Evolutionary conservation across 2,329 filamentous ascomycete genomes (phyloP), one percentile per base, ranked within the genome.

Genomic region (Colletotrichum godetiae): DNA sequence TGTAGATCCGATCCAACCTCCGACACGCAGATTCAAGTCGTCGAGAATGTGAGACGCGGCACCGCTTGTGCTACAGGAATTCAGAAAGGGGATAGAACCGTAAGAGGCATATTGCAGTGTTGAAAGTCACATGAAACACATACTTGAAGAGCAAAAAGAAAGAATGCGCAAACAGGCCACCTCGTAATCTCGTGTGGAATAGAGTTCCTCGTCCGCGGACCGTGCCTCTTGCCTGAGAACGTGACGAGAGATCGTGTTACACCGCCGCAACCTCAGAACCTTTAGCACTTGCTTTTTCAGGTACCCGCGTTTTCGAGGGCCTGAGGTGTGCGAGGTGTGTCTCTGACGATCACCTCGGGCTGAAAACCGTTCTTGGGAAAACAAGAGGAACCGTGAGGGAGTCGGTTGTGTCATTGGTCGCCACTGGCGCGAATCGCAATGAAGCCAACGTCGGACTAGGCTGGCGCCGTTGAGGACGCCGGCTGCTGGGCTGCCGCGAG

Each of bases 21-120:
- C 33, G 35, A 52, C 59, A 37, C 2, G 29, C 22, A 49, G 29
- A 37, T 52, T 70, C 24, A 49, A n/a, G 27, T 52, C 56, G 55
- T 61, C 35, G 67, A 73, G 61, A 56, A 66, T 71, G 56, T 73
- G 71, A 70, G 71, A 73, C 67, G 67, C 55, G 56, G 71, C 67
- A 62, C 67, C 67, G 53, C 55, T 22, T 24, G 29, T 27, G 46
- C 24, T 52, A 60, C 67, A 62, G 67, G 56, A 37, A 33, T 10
- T 22, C 22, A 24, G 24, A 15, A 35, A 19, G n/a, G 27, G 53
- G 15, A n/a, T 29, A 42, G 6, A 52, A 35, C 24, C 13, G 37
- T 15, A 42, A 42, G 37, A 42, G 37, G 37, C 37, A 42, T 7
- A 19, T 42, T 42, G 1, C 37, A 42, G 37, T 42, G 13, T 15